A percentile compares a stretch with the other conserved stretches of the same genome.
phyloP scores from a whole-genome alignment of 352 stramenopile genomes.

The Blastocystis sp. region DNA sequence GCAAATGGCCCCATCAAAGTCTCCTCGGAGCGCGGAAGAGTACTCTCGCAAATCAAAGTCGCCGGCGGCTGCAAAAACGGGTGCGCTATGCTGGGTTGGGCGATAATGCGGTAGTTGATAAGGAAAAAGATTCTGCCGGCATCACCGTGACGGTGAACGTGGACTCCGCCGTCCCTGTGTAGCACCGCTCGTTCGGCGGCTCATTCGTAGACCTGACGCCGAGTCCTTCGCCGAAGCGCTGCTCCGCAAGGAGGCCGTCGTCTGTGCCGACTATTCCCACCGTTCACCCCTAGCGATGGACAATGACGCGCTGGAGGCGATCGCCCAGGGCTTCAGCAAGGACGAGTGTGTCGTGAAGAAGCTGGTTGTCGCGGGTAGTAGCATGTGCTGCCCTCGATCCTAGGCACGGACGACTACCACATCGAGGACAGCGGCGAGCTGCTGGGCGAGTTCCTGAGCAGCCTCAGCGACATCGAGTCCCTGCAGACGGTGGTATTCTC shows the following conservation, averaged over 20 bases:
- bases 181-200: not conserved
- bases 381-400: not conserved
- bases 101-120: slow-evolving; percentile 5
- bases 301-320: not conserved
- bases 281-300: not conserved
- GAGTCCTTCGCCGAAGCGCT: not conserved
- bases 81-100: not conserved
- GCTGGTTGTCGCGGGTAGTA: slow-evolving; percentile 28
- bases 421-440: slow-evolving; percentile 36
- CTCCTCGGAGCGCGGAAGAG: not conserved
- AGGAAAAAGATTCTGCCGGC: not conserved
- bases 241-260: not conserved
- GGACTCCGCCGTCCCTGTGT: not conserved
- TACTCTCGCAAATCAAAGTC: not conserved
- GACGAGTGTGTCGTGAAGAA: not conserved
- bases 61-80: not conserved
- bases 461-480: not conserved
- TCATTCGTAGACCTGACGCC: slow-evolving; percentile 2
- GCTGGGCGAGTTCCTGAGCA: slow-evolving; percentile 6
- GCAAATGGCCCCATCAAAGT: not conserved
- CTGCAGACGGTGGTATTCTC: slow-evolving; percentile 28
- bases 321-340: not conserved
- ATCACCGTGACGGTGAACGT: not conserved
- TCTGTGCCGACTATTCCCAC: not conserved
- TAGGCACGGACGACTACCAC: not conserved